Percentiles rank a stretch among this genome's conserved stretches.
Evolutionary conservation across 495 filamentous ascomycete genomes (phyloP).

Genomic region (Penicillium mononematosum): DNA sequence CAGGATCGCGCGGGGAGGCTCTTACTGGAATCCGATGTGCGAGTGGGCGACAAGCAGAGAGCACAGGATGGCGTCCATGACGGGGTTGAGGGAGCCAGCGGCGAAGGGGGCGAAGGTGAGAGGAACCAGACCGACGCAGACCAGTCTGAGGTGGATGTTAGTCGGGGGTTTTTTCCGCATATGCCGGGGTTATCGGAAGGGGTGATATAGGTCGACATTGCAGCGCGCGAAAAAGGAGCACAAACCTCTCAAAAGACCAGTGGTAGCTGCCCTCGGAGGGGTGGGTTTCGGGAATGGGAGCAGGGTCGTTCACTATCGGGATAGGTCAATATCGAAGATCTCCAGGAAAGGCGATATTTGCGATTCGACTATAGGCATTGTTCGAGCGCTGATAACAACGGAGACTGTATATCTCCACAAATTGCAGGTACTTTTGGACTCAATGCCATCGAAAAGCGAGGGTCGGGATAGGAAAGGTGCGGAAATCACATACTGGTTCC

Average conservation of each 20-base stretch:
- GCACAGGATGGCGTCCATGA: constrained; percentile 82
- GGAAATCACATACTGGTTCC: constrained; percentile 66
- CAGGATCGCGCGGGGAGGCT: constrained; percentile 4
- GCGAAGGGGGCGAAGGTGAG: constrained; percentile 90
- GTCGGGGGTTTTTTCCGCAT: constrained; percentile 4
- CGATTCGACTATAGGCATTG: not conserved
- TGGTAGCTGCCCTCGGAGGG: constrained; percentile 91
- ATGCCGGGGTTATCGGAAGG: not conserved
- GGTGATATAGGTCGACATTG: not conserved
- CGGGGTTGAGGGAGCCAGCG: constrained; percentile 83
- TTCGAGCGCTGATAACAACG: not conserved
- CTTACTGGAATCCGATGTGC: constrained; percentile 88
- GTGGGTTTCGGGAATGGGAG: constrained; percentile 64
- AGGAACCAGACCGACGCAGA: constrained; percentile 77
- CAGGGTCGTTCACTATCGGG: constrained; percentile 78
- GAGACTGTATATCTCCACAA: not conserved
- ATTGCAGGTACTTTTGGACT: not conserved
- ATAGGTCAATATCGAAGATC: constrained; percentile 6
- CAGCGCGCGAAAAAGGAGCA: not conserved
- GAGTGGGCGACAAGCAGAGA: constrained; percentile 84
- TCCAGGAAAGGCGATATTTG: not conserved
- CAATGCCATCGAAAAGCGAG: constrained; percentile 2
- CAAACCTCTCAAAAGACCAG: constrained; percentile 91
- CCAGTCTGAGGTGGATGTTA: constrained; percentile 46
- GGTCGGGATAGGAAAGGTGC: constrained; percentile 9